phyloP scores from a whole-genome alignment of 1,284 basidiomycete genomes.

The Athelia sp. region DNA sequence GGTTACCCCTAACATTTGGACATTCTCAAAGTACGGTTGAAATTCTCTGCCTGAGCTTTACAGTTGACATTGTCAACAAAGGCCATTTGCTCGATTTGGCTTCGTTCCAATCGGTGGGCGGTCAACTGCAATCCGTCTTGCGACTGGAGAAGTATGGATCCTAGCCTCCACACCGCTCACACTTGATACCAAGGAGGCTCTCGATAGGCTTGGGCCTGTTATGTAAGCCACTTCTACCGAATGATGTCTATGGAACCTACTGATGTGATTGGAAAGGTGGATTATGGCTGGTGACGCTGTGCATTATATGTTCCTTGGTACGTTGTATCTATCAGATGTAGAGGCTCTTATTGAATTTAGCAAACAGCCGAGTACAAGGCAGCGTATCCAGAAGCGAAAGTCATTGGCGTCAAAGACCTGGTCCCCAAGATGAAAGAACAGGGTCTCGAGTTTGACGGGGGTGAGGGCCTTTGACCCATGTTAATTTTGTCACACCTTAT shows the following conservation, averaged over 20 bases:
- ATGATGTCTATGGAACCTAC: no score
- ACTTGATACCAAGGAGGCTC: slow-evolving; percentile 48
- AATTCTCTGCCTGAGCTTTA: neutral
- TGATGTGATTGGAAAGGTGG: slow-evolving; percentile 37
- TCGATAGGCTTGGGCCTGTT: slow-evolving; percentile 68
- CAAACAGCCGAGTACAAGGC: slow-evolving; percentile 54
- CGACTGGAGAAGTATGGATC: slow-evolving; percentile 74
- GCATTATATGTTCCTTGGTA: slow-evolving; percentile 64
- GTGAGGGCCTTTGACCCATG: slow-evolving; percentile 34
- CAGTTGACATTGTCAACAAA: slow-evolving; percentile 18
- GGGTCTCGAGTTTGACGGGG: slow-evolving; percentile 50
- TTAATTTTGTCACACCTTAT: slow-evolving; percentile 5
- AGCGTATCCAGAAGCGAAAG: slow-evolving; percentile 73
- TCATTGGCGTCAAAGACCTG: slow-evolving; percentile 62
- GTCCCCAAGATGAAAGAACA: slow-evolving; percentile 37
- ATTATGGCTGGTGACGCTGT: slow-evolving; percentile 62
- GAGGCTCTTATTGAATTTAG: neutral
- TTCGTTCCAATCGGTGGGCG: slow-evolving; percentile 75
- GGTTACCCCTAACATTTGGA: slow-evolving; percentile 67
- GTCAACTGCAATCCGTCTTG: slow-evolving; percentile 78
- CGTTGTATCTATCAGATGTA: slow-evolving; percentile 11
- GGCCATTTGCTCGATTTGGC: slow-evolving; percentile 67
- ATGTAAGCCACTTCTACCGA: slow-evolving; percentile 40
- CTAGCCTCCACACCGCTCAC: slow-evolving; percentile 65
- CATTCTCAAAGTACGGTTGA: slow-evolving; percentile 55